A percentile compares a stretch with the other conserved stretches of the same genome.
Conservation (phyloP, 2,329 filamentous ascomycete species). For the Hymenoscyphus repandus region DNA sequence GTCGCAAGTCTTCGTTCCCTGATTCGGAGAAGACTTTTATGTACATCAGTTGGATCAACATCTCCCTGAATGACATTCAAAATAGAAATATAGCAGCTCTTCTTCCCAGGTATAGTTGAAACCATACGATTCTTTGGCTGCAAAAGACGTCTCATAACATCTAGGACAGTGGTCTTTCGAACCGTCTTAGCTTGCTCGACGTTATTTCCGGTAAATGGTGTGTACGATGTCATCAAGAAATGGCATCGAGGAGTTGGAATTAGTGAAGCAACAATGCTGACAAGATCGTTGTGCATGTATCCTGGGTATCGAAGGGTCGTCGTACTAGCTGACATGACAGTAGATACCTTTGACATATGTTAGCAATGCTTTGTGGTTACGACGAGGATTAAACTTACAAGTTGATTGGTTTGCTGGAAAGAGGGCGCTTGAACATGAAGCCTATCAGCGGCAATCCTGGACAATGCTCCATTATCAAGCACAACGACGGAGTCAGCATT, state of each 20-base stretch:
- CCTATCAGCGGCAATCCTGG: conserved; percentile 88
- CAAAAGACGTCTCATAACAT: conserved; percentile 91
- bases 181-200: conserved; percentile 97
- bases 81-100: conserved; percentile 98
- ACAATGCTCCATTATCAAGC: conserved; percentile 89
- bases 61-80: conserved; percentile 99
- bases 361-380: conserved; percentile 4
- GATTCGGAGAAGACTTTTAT: conserved; percentile 95
- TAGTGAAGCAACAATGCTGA: conserved; percentile 90
- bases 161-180: conserved; percentile 93
- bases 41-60: conserved; percentile 94
- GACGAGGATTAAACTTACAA: conserved; percentile 47
- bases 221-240: conserved; percentile 98
- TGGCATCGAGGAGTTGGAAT: conserved; percentile 96
- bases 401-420: conserved; percentile 95
- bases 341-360: conserved; percentile 59
- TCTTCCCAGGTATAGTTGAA: conserved; percentile 89
- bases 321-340: conserved; percentile 97
- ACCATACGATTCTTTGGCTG: conserved; percentile 99
- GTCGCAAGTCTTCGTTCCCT: conserved; percentile 88
- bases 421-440: conserved; percentile 93
- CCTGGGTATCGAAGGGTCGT: conserved; percentile 95
- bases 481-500: conserved; percentile 98
- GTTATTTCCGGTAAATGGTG: conserved; percentile 92
- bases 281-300: conserved; percentile 99